Conservation (phyloP, 352 stramenopile species). For the Phytophthora syringae region DNA sequence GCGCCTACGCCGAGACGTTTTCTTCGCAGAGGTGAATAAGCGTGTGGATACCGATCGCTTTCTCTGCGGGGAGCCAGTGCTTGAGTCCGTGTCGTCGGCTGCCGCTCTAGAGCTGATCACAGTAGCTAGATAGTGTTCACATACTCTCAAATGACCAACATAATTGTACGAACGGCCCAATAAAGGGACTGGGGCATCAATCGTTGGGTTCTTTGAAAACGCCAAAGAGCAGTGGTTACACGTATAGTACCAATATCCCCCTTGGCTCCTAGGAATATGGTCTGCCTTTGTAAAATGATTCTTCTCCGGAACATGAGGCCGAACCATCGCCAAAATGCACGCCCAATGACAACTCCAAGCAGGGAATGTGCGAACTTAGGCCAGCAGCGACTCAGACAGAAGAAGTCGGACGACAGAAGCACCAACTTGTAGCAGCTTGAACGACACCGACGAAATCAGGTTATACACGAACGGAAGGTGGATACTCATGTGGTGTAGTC, state of each 20-base stretch:
- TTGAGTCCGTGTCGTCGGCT: neutral
- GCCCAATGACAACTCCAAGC: too few relatives aligned
- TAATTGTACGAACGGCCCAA: slow-evolving; percentile 1
- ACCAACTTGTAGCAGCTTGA: too few relatives aligned
- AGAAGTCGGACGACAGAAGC: neutral
- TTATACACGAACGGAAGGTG: too few relatives aligned
- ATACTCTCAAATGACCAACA: slow-evolving; percentile 1
- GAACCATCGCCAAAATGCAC: neutral
- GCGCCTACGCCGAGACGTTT: neutral
- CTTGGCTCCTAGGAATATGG: neutral
- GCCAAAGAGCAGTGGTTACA: slow-evolving; percentile 4
- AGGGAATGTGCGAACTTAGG: neutral
- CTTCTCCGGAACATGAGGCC: neutral
- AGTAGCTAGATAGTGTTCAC: neutral
- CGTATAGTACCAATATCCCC: neutral
- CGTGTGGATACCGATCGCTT: neutral
- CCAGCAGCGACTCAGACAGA: neutral
- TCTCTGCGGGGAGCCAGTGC: neutral
- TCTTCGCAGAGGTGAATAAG: neutral
- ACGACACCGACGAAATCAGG: too few relatives aligned
- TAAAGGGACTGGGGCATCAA: neutral
- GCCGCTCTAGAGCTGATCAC: neutral
- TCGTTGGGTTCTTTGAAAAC: neutral
- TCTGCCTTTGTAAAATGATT: neutral
- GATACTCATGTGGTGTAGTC: too few relatives aligned